Evolutionary conservation across 805 yeast genomes (phyloP).

Genomic region (Pichia manshurica): DNA sequence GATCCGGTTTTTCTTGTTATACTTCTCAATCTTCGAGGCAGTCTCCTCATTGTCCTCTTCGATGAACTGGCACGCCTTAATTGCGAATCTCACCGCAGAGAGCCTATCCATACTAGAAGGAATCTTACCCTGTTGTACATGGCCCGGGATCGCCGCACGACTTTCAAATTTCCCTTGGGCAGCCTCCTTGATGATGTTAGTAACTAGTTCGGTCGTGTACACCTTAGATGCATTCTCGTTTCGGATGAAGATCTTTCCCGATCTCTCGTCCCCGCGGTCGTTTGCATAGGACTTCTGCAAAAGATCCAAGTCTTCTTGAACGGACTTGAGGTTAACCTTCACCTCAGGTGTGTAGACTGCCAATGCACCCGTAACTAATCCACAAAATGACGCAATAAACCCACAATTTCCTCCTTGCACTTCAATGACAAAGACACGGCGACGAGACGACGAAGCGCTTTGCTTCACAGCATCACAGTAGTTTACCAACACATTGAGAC

Average conservation of each 20-base stretch:
- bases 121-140: conserved; percentile 94
- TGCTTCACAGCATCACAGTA: conserved; percentile 96
- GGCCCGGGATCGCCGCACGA: conserved; percentile 95
- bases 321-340: conserved; percentile 58
- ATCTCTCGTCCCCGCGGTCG: conserved; percentile 73
- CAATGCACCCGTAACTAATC: conserved; percentile 84
- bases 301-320: conserved; percentile 70
- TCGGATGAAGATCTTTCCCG: conserved; percentile 82
- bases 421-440: conserved; percentile 92
- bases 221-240: conserved; percentile 79
- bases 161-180: conserved; percentile 76
- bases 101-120: conserved; percentile 95
- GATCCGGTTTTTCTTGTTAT: conserved; percentile 23
- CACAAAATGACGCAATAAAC: conserved; percentile 80
- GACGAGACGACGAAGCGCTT: conserved; percentile 90
- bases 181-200: conserved; percentile 70
- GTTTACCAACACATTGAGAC: conserved; percentile 81
- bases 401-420: conserved; percentile 99
- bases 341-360: conserved; percentile 90
- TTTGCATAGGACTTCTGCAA: conserved; percentile 61
- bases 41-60: conserved; percentile 41
- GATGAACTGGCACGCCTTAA: conserved; percentile 81
- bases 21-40: conserved; percentile 12
- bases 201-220: conserved; percentile 74
- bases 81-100: conserved; percentile 82